Conservation (phyloP, 768 basidiomycete genomes). For the Macrolepiota fuliginosa region DNA sequence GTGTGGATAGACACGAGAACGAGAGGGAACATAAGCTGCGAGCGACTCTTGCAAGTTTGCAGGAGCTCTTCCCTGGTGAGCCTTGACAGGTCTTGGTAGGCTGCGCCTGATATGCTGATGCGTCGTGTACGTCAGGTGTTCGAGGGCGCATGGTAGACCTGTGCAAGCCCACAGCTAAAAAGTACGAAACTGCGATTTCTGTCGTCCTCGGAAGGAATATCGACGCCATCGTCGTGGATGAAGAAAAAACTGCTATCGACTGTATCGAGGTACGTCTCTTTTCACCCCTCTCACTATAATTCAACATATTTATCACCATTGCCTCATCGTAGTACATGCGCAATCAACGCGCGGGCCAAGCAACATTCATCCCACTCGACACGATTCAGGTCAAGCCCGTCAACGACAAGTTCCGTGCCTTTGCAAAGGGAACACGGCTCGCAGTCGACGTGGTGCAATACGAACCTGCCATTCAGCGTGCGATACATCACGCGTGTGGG, state of each 20-base stretch:
- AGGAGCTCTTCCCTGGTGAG: conserved; percentile 85
- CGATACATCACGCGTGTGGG: conserved; percentile 96
- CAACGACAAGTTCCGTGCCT: conserved; percentile 92
- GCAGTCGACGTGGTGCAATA: conserved; percentile 86
- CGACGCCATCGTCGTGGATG: conserved; percentile 94
- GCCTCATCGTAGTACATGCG: conserved; percentile 79
- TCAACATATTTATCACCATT: neutral
- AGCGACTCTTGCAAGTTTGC: conserved; percentile 80
- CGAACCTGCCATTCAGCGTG: conserved; percentile 83
- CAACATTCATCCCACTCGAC: conserved; percentile 98
- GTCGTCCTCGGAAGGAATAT: conserved; percentile 93
- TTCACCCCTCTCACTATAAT: neutral
- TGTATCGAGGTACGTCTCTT: conserved; percentile 78
- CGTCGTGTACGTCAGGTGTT: conserved; percentile 57
- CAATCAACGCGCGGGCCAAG: conserved; percentile 91
- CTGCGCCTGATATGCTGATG: neutral
- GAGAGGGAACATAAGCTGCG: conserved; percentile 83
- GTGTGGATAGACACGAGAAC: conserved; percentile 83
- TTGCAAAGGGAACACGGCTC: conserved; percentile 82
- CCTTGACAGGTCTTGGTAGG: neutral
- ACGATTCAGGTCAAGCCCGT: conserved; percentile 93
- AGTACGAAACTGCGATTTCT: conserved; percentile 90
- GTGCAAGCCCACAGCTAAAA: conserved; percentile 90
- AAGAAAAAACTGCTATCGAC: conserved; percentile 95
- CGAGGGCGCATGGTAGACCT: conserved; percentile 91